A percentile compares a stretch with the other conserved stretches of the same genome.
Conservation (phyloP, 352 stramenopile species). For the Globisporangium polare region DNA sequence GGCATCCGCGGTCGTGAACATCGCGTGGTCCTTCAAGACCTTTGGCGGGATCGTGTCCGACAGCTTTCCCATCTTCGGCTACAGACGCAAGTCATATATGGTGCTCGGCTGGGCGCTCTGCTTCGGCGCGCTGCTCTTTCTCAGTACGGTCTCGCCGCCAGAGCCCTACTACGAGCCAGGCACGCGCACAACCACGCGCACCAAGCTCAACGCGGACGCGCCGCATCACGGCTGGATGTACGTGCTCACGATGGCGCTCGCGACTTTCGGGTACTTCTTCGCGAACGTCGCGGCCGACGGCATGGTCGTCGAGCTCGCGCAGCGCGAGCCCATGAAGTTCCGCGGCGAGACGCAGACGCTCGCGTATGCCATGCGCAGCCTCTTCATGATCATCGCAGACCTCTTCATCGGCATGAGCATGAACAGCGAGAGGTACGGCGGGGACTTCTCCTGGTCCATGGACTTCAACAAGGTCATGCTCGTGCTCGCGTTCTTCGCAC, state of each 20-base stretch:
- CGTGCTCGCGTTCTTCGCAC: constrained; percentile 26
- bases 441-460: constrained; percentile 42
- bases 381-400: constrained; percentile 42
- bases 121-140: constrained; percentile 15
- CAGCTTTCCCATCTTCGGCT: constrained; percentile 52
- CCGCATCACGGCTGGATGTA: constrained; percentile 46
- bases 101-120: constrained; percentile 37
- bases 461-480: constrained; percentile 38
- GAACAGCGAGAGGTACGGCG: constrained; percentile 37
- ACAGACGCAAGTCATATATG: constrained; percentile 57
- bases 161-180: constrained; percentile 41
- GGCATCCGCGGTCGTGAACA: constrained; percentile 25
- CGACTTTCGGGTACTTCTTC: constrained; percentile 83
- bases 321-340: constrained; percentile 50
- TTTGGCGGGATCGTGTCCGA: constrained; percentile 55
- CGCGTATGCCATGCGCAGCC: constrained; percentile 37
- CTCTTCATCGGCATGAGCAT: constrained; percentile 48
- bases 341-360: constrained; percentile 59
- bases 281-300: constrained; percentile 84
- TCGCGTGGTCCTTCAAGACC: constrained; percentile 64
- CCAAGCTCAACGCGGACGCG: constrained; percentile 34
- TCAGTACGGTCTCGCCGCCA: constrained; percentile 32
- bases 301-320: constrained; percentile 66
- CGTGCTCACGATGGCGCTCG: constrained; percentile 66
- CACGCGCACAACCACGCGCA: constrained; percentile 4